phyloP scores from a whole-genome alignment of 352 stramenopile genomes.

The Pythium aphanidermatum region DNA sequence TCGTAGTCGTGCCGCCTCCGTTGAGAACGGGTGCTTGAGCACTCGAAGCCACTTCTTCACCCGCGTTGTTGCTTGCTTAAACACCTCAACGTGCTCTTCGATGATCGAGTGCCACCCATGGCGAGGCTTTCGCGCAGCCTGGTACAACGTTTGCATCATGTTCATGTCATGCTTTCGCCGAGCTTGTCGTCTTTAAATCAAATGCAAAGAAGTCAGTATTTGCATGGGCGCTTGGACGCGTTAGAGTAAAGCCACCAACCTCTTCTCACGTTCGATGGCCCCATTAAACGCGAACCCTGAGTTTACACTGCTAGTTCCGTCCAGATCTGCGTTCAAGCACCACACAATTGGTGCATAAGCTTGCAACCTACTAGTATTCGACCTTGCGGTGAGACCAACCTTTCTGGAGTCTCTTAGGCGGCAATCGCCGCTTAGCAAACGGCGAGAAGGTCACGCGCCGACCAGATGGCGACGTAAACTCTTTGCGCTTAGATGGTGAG shows the following conservation, averaged over 20 bases:
- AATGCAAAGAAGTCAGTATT: neutral
- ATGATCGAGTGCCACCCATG: constrained; percentile 16
- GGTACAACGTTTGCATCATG: constrained; percentile 16
- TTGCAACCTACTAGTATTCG: too few species aligned
- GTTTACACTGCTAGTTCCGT: constrained; percentile 6
- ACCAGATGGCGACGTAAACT: constrained; percentile 25
- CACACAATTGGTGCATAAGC: neutral
- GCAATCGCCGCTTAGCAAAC: constrained; percentile 36
- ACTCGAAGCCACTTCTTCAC: constrained; percentile 9
- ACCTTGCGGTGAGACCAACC: too few species aligned
- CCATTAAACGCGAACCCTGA: constrained; percentile 14
- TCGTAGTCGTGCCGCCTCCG: neutral
- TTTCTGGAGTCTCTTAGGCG: constrained; percentile 7
- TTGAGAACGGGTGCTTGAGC: constrained; percentile 15
- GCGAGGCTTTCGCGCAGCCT: constrained; percentile 7
- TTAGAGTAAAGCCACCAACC: too few species aligned
- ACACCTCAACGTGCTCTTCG: constrained; percentile 15
- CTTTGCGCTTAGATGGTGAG: constrained; percentile 17
- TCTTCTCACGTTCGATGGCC: constrained; percentile 2
- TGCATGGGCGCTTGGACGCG: too few species aligned
- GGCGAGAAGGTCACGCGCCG: constrained; percentile 73
- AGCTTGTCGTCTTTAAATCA: constrained; percentile 5
- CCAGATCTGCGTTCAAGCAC: neutral
- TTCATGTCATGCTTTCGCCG: constrained; percentile 13
- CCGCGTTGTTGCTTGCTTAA: constrained; percentile 7